Base-by-base conservation (phyloP, 768 basidiomycete species). In the Termitomyces sp. region DNA sequence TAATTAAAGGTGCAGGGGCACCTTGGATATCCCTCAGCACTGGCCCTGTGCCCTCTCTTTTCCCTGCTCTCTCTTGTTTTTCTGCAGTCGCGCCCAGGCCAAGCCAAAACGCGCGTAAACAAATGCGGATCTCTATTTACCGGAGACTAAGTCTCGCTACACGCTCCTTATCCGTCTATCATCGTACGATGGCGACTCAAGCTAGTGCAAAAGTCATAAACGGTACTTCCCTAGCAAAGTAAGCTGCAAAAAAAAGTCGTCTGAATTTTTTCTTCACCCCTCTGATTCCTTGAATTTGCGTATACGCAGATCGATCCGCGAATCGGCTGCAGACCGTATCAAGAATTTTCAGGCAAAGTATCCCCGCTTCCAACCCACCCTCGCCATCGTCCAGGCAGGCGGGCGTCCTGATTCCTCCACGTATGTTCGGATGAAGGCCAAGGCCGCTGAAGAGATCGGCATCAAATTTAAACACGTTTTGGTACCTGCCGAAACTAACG, bases 371-470 rank as follows among this genome's bases (percentile, higher is more conserved):
- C 83, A 86, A 65, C 91, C 97, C 12, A 84, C 87, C 69, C 82
- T 99, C 17, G 90, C 85, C 63, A 93, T 99, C 72, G 82, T 99
- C 44, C 97, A 98, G 73, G 94, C 93, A 50, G 97, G 97, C 53
- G 84, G 86, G 30, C 88, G 92, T 57, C 86, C 93, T 21, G 96
- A 98, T 70, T 98, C 95, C 5, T 76, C 79, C 19, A 86, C 88
- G 41, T 99, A 99, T 73, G 87, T 99, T 62, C 92, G 93, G 66
- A 98, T 98, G 96, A 99, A 99, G 75, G 79, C 83, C 42, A 98
- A 95, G 72, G 97, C 97, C 11, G 91, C 94, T 11, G 85, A 93
- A 64, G 93, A 98, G 73, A 88, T 91, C 61, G 95, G 97, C 57
- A 91, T 98, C 74, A 82, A 79, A 57, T 88, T 90, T 71, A 83